A percentile compares a stretch with the other conserved stretches of the same genome.
phyloP scores from a whole-genome alignment of 768 basidiomycete species.

The Russula virescens region DNA sequence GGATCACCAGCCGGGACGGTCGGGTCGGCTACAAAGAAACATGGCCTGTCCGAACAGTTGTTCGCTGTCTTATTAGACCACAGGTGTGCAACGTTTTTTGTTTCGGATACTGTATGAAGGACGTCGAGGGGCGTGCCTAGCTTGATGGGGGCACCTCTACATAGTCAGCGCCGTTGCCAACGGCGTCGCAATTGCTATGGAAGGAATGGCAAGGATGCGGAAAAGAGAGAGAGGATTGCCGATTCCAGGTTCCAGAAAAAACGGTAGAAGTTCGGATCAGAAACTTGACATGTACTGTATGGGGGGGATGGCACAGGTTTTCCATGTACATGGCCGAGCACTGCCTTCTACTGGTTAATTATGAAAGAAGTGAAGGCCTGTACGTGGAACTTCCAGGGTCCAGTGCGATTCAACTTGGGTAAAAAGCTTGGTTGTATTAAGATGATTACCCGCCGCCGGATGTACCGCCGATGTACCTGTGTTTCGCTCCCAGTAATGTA shows the following conservation, averaged over 20 bases:
- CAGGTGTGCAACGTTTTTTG: slow-evolving; percentile 86
- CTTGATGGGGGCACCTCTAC: slow-evolving; percentile 92
- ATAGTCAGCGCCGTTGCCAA: slow-evolving; percentile 95
- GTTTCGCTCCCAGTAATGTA: too few species aligned
- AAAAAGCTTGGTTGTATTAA: too few species aligned
- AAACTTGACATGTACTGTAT: slow-evolving; percentile 13
- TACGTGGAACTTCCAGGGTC: too few species aligned
- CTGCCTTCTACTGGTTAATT: too few species aligned
- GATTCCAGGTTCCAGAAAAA: slow-evolving; percentile 12
- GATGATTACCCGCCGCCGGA: too few species aligned
- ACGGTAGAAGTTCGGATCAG: slow-evolving; percentile 11
- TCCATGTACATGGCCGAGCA: too few species aligned
- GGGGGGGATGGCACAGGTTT: too few species aligned
- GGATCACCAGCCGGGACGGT: too few species aligned
- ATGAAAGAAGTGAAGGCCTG: too few species aligned
- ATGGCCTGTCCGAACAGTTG: slow-evolving; percentile 88
- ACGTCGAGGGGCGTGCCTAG: slow-evolving; percentile 95
- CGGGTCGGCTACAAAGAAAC: slow-evolving; percentile 29
- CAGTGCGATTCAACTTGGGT: too few species aligned
- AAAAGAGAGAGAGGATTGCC: slow-evolving; percentile 16
- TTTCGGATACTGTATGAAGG: slow-evolving; percentile 91
- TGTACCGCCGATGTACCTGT: too few species aligned
- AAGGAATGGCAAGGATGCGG: slow-evolving; percentile 27
- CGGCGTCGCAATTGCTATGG: slow-evolving; percentile 42
- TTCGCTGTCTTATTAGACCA: slow-evolving; percentile 89